Conservation (phyloP, 495 filamentous ascomycete genomes). For the Friedmanniomyces endolithicus region DNA sequence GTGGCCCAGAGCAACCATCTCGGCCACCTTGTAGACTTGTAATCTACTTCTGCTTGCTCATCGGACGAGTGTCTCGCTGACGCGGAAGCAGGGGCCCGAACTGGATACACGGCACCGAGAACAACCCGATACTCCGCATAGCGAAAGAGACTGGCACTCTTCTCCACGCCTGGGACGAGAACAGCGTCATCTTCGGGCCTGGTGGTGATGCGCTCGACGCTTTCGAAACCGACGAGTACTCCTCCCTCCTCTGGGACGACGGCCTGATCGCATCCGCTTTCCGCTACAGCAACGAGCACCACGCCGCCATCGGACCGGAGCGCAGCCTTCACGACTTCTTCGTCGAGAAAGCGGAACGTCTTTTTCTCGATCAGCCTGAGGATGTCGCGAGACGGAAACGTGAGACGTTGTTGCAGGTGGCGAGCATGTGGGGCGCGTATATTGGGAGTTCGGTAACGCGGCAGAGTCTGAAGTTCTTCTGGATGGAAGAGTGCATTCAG, state of each 20-base stretch:
- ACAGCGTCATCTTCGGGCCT: constrained; percentile 47
- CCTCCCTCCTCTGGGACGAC: constrained; percentile 55
- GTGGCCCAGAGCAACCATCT: constrained; percentile 36
- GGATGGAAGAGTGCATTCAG: constrained; percentile 88
- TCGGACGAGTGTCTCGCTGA: constrained; percentile 3
- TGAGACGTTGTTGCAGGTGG: constrained; percentile 48
- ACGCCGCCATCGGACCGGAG: constrained; percentile 48
- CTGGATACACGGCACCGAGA: constrained; percentile 82
- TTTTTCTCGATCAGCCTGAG: constrained; percentile 27
- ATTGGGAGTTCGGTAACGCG: constrained; percentile 63
- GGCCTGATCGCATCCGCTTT: constrained; percentile 64
- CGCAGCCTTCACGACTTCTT: constrained; percentile 73
- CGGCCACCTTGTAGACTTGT: constrained; percentile 41
- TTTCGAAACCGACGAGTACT: constrained; percentile 40
- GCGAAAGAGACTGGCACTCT: constrained; percentile 54
- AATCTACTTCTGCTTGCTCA: constrained; percentile 19
- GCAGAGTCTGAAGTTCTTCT: constrained; percentile 87
- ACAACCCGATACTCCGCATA: constrained; percentile 75
- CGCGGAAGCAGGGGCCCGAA: constrained; percentile 57
- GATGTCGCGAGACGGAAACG: constrained; percentile 36
- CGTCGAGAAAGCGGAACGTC: constrained; percentile 37
- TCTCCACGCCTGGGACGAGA: constrained; percentile 46
- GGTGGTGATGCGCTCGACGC: constrained; percentile 46
- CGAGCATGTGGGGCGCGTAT: constrained; percentile 76
- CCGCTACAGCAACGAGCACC: constrained; percentile 58